Conservation (phyloP, 1,139 yeast species). For the Debaryomyces fabryi region DNA sequence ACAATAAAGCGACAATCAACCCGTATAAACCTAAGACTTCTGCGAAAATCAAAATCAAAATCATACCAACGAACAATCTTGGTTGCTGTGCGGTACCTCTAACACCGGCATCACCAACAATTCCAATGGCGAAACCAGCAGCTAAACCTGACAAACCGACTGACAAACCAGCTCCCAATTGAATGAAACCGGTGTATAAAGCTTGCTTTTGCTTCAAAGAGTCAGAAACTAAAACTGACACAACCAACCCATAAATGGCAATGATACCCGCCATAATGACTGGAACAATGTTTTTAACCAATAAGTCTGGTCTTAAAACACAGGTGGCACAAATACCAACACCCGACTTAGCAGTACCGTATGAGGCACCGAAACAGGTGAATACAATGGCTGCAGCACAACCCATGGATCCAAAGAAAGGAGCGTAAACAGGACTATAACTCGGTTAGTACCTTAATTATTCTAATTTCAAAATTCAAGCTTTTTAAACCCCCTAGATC, state of each 20-base stretch:
- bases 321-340: constrained; percentile 99
- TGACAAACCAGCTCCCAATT: constrained; percentile 96
- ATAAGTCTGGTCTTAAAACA: constrained; percentile 94
- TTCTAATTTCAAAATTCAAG: neutral
- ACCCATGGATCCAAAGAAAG: constrained; percentile 97
- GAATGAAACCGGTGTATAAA: constrained; percentile 95
- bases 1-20: constrained; percentile 92
- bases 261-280: constrained; percentile 99
- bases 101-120: constrained; percentile 98
- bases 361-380: constrained; percentile 98
- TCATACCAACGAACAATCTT: constrained; percentile 90
- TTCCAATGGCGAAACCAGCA: constrained; percentile 98
- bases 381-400: constrained; percentile 99
- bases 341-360: constrained; percentile 99
- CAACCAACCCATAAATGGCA: constrained; percentile 98
- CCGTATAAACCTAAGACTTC: constrained; percentile 98
- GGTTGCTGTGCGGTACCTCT: constrained; percentile 97
- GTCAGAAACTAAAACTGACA: constrained; percentile 91
- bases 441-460: constrained; percentile 5
- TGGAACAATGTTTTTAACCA: constrained; percentile 89
- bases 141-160: constrained; percentile 98
- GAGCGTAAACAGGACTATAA: constrained; percentile 76
- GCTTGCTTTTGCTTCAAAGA: constrained; percentile 90
- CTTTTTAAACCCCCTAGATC: neutral
- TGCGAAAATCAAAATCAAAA: constrained; percentile 94